A percentile compares a stretch with the other conserved stretches of the same genome.
Evolutionary conservation across 306 rosid genomes (phyloP).

Genomic region (Cucurbita ficifolia): DNA sequence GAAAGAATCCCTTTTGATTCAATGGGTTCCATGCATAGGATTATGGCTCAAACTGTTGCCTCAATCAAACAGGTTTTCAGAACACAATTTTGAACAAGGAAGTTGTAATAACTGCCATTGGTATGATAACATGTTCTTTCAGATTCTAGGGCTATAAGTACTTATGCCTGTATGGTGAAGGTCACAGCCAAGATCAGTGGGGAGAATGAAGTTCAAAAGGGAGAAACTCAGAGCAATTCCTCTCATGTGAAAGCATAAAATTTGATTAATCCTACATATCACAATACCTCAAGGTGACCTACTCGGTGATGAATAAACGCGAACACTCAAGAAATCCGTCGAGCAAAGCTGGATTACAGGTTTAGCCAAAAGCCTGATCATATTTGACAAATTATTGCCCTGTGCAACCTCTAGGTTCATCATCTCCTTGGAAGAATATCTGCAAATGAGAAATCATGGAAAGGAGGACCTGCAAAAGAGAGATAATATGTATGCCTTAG

Average conservation of each 20-base stretch:
- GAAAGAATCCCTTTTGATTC: constrained; percentile 14
- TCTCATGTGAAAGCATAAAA: neutral
- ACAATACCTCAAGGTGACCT: neutral
- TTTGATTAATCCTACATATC: neutral
- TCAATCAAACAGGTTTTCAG: constrained; percentile 14
- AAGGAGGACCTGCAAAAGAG: constrained; percentile 66
- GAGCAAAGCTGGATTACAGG: neutral
- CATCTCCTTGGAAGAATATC: constrained; percentile 55
- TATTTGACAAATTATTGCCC: neutral
- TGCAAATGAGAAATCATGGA: constrained; percentile 72
- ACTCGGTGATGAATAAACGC: neutral
- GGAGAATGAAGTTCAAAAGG: neutral
- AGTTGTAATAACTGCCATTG: neutral
- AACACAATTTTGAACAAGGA: neutral
- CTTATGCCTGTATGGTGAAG: neutral
- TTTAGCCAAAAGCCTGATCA: too few relatives aligned
- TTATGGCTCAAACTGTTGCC: constrained; percentile 14
- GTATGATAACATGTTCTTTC: neutral
- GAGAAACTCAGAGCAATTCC: neutral
- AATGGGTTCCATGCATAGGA: neutral
- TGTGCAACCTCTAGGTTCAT: neutral
- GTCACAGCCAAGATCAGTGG: neutral
- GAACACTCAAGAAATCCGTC: too few relatives aligned
- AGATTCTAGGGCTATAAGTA: neutral
- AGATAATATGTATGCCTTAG: neutral